phyloP scores from a whole-genome alignment of 257 asterid species.

The Capsicum rhomboideum region DNA sequence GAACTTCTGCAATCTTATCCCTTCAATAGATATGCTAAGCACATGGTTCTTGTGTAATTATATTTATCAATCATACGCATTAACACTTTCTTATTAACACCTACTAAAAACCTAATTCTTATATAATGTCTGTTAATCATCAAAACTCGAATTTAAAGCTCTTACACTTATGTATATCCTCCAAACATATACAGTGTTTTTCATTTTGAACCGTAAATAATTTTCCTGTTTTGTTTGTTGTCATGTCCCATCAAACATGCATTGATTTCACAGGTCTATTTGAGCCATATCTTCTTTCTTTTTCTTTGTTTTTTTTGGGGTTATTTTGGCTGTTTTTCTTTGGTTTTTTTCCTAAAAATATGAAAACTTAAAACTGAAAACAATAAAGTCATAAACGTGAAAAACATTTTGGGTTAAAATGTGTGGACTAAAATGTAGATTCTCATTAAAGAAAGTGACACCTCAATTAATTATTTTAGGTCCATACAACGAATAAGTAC shows the following conservation, averaged over 20 bases:
- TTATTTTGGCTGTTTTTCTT: neutral
- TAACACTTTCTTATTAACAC: too few relatives aligned
- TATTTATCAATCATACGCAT: too few relatives aligned
- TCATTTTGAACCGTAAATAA: neutral
- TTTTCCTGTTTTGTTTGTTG: neutral
- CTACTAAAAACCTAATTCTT: neutral
- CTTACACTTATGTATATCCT: neutral
- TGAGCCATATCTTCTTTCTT: neutral
- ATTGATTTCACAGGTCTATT: neutral
- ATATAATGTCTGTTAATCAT: neutral
- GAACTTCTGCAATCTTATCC: too few relatives aligned
- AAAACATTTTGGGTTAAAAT: neutral
- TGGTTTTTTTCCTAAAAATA: neutral
- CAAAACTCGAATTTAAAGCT: neutral
- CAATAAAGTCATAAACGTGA: neutral
- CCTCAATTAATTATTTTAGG: neutral
- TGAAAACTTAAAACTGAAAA: neutral
- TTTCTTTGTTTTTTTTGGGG: neutral
- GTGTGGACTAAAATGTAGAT: neutral
- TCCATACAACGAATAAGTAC: neutral
- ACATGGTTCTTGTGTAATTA: too few relatives aligned
- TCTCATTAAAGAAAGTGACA: neutral
- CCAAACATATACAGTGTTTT: neutral
- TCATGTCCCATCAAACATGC: neutral
- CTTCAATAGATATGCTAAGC: too few relatives aligned